Percentiles rank a stretch among this genome's conserved stretches.
Evolutionary conservation across 192 early-diverging fungal genomes (phyloP).

Genomic region (Mortierella claussenii): DNA sequence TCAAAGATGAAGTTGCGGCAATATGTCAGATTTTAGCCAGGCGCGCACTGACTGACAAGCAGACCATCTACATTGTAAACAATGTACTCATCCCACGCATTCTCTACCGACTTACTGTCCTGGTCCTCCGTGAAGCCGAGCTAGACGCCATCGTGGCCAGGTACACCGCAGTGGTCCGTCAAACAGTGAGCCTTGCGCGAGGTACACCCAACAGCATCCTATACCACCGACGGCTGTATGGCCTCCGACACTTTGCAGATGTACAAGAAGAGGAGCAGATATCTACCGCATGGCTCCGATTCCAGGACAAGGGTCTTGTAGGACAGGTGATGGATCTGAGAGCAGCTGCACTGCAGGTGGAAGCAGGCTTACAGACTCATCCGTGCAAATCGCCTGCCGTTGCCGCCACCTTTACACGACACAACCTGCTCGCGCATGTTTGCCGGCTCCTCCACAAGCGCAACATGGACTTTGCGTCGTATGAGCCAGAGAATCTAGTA

Average conservation of each 20-base stretch:
- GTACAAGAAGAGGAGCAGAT: constrained; percentile 21
- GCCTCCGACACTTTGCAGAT: constrained; percentile 12
- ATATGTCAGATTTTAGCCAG: constrained; percentile 2
- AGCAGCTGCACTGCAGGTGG: constrained; percentile 7
- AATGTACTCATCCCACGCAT: constrained; percentile 27
- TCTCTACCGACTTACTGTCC: constrained; percentile 17
- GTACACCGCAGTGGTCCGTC: constrained; percentile 1
- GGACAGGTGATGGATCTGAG: constrained; percentile 9
- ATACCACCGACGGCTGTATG: constrained; percentile 23
- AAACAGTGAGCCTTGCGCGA: background rate
- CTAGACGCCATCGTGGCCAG: background rate
- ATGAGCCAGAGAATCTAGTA: too few relatives aligned
- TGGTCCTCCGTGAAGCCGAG: background rate
- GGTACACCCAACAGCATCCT: constrained; percentile 19
- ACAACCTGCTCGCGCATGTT: too few relatives aligned
- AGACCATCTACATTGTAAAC: constrained; percentile 30
- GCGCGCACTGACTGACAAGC: constrained; percentile 22
- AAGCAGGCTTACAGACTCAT: background rate
- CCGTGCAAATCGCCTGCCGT: background rate
- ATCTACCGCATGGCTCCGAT: constrained; percentile 10
- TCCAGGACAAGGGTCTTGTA: constrained; percentile 11
- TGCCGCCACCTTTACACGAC: too few relatives aligned
- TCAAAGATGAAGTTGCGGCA: background rate
- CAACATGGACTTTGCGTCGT: too few relatives aligned
- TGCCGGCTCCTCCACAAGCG: too few relatives aligned